Percentiles rank a stretch among this genome's conserved stretches.
These are phyloP conservation scores for Saccharomycopsis olivae DNA, from an alignment of 805 yeast genomes.

Conservation along the genomic window DNA sequence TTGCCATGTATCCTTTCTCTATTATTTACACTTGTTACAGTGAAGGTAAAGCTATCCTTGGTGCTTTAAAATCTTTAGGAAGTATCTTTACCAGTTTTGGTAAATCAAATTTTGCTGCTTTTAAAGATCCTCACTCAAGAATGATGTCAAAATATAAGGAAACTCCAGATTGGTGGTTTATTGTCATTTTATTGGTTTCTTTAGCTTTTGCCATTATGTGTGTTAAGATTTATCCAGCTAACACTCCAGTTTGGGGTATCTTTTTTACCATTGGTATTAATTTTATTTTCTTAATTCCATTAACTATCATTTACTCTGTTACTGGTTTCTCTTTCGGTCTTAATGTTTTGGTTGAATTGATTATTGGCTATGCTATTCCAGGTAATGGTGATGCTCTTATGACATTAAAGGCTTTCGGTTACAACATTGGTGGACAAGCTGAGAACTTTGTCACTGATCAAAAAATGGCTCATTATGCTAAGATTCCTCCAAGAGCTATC, in stretches of 20 bases:
- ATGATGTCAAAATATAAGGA: conserved; percentile 50
- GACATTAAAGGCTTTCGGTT: conserved; percentile 41
- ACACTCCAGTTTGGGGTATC: conserved; percentile 53
- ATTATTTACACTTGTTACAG: conserved; percentile 37
- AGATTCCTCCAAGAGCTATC: conserved; percentile 47
- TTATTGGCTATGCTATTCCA: conserved; percentile 45
- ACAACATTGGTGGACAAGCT: conserved; percentile 55
- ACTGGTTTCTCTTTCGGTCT: conserved; percentile 40
- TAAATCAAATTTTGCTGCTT: conserved; percentile 21
- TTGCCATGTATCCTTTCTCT: conserved; percentile 47
- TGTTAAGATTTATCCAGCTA: conserved; percentile 34
- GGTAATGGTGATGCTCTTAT: conserved; percentile 46
- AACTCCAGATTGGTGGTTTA: conserved; percentile 52
- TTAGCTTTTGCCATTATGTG: conserved; percentile 37
- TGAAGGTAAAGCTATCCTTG: conserved; percentile 34
- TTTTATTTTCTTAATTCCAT: conserved; percentile 39
- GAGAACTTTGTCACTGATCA: conserved; percentile 47
- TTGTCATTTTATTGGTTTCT: conserved; percentile 32
- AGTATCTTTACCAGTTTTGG: conserved; percentile 21
- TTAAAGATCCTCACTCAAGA: conserved; percentile 43
- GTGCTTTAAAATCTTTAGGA: conserved; percentile 29
- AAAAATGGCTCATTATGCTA: conserved; percentile 47
- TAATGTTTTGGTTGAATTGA: conserved; percentile 45
- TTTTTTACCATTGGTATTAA: conserved; percentile 43
- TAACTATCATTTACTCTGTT: conserved; percentile 36